These are phyloP conservation scores for Ustilago curta DNA, from an alignment of 1,284 basidiomycete genomes.

Conservation along the genomic window DNA sequence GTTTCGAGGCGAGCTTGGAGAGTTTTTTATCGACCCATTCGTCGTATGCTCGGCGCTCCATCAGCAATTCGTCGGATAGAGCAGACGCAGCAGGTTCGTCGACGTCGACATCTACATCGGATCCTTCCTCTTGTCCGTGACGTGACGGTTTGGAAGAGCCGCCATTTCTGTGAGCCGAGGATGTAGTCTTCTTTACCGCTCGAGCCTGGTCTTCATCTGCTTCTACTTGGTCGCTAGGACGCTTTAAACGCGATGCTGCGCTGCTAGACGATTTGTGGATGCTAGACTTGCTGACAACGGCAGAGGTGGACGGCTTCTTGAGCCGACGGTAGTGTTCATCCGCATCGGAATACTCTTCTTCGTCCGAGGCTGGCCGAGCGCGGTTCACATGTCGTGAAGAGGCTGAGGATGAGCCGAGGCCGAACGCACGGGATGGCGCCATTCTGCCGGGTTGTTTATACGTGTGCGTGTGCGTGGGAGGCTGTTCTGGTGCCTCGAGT, in stretches of 20 bases:
- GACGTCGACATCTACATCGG: slow-evolving; percentile 12
- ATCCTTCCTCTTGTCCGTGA: slow-evolving; percentile 4
- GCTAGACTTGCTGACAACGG: slow-evolving; percentile 9
- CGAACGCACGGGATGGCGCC: slow-evolving; percentile 38
- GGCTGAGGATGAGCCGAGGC: slow-evolving; percentile 35
- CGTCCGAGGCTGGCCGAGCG: slow-evolving; percentile 23
- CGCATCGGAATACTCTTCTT: slow-evolving; percentile 27
- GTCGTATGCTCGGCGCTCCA: slow-evolving; percentile 36
- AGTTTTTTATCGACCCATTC: slow-evolving; percentile 50
- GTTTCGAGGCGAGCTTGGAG: slow-evolving; percentile 33
- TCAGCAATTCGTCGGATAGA: slow-evolving; percentile 34
- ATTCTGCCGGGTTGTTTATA: slow-evolving; percentile 7
- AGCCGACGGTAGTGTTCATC: slow-evolving; percentile 28
- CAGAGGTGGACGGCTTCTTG: slow-evolving; percentile 22
- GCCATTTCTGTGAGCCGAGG: slow-evolving; percentile 3
- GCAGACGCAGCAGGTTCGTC: slow-evolving; percentile 1
- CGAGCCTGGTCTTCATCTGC: slow-evolving; percentile 17
- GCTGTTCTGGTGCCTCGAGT: not conserved
- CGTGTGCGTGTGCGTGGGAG: not conserved
- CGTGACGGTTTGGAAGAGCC: not conserved
- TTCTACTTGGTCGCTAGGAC: slow-evolving; percentile 9
- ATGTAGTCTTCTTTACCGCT: slow-evolving; percentile 19
- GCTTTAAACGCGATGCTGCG: slow-evolving; percentile 17
- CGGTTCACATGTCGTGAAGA: slow-evolving; percentile 32
- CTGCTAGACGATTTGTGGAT: slow-evolving; percentile 10